Conservation (phyloP, 176 grass and related monocot species). For the Urochloa ruziziensis region DNA sequence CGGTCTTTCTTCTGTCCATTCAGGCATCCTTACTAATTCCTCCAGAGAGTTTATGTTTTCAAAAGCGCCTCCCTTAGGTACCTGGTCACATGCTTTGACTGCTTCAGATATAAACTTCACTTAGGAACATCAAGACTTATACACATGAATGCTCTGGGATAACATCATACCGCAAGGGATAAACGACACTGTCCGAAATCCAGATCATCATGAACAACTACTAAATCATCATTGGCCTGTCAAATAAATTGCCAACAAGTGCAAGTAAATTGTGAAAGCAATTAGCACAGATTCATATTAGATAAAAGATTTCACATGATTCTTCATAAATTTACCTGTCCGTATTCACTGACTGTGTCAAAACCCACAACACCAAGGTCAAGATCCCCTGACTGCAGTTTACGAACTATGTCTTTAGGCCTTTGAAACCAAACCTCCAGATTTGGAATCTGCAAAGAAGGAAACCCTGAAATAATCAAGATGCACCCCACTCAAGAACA, state of each 20-base stretch:
- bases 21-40: constrained; percentile 76
- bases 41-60: constrained; percentile 77
- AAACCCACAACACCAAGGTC: constrained; percentile 90
- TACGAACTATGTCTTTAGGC: constrained; percentile 88
- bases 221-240: constrained; percentile 78
- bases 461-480: not conserved
- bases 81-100: constrained; percentile 45
- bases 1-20: constrained; percentile 87
- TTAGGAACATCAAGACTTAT: constrained; percentile 7
- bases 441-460: constrained; percentile 64
- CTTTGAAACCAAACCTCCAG: constrained; percentile 98
- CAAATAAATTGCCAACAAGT: constrained; percentile 2
- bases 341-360: constrained; percentile 80
- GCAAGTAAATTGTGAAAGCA: not conserved
- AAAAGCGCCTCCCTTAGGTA: constrained; percentile 87
- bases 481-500: not conserved
- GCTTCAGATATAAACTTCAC: constrained; percentile 32
- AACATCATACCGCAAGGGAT: constrained; percentile 76
- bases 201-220: constrained; percentile 90
- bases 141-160: constrained; percentile 3
- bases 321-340: constrained; percentile 47
- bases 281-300: not conserved
- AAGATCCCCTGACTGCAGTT: constrained; percentile 80
- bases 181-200: constrained; percentile 80
- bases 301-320: not conserved